These are phyloP conservation scores for Fusarium cyanostomum DNA, from an alignment of 2,329 filamentous ascomycete genomes.

Conservation along the genomic window DNA sequence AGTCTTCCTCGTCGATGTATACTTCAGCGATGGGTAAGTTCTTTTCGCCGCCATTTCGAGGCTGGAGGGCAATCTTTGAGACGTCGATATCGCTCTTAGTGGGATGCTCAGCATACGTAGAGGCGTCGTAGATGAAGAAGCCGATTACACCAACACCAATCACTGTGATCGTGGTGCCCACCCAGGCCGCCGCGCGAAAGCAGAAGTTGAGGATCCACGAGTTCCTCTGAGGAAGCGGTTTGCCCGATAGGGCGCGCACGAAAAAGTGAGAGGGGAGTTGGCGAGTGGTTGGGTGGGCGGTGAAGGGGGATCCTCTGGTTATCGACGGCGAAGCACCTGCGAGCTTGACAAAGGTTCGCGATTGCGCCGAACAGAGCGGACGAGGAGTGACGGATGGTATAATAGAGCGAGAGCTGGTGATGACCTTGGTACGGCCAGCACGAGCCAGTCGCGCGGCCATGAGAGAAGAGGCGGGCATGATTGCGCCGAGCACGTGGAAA, in stretches of 20 bases:
- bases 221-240: conserved; percentile 59
- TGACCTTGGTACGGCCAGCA: conserved; percentile 20
- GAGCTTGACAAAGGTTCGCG: conserved; percentile 37
- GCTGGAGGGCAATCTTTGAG: conserved; percentile 83
- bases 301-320: conserved; percentile 18
- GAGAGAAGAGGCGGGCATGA: conserved; percentile 38
- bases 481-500: conserved; percentile 4
- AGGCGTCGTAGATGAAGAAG: conserved; percentile 95
- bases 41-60: conserved; percentile 87
- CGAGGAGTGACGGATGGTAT: conserved; percentile 22
- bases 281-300: conserved; percentile 7
- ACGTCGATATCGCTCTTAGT: conserved; percentile 78
- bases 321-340: conserved; percentile 20
- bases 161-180: conserved; percentile 78
- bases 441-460: conserved; percentile 40
- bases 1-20: conserved; percentile 89
- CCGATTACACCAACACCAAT: conserved; percentile 74
- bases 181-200: conserved; percentile 70
- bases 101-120: conserved; percentile 81
- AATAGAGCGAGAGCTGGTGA: conserved; percentile 24
- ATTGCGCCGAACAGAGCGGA: conserved; percentile 21
- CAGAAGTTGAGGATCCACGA: conserved; percentile 65
- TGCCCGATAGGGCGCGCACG: conserved; percentile 60
- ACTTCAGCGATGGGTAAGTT: conserved; percentile 91
- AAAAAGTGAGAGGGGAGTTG: conserved; percentile 40